Evolutionary conservation across 2,329 filamentous ascomycete species (phyloP), one percentile per base, ranked within the genome.

Genomic region (Alternaria tenuissima): DNA sequence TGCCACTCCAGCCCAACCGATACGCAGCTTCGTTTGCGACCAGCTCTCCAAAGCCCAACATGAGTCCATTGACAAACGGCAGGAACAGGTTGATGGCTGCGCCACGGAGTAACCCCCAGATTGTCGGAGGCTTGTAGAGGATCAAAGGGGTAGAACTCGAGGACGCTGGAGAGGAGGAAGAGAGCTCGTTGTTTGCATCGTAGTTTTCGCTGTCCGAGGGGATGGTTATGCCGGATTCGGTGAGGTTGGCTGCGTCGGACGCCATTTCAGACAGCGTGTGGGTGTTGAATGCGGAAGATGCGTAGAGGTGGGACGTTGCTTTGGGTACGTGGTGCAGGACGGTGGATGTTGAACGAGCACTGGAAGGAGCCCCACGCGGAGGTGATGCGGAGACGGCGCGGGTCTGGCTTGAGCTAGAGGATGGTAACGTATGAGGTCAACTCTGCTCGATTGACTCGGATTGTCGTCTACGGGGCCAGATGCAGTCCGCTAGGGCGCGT

Each of bases 11-110:
- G 62, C 95, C 95, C 70, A 98, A 82, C 73, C 94, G 85, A 76
- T 94, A 99, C 2, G 95, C 95, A 52, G 92, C 90, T 82, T 99
- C 95, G 76, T 99, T 95, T 55, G 95, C 95, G 79, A 99, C 94
- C 52, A 99, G 82, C 82, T 99, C 95, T 69, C 95, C 95, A 75
- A 99, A 97, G 2, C 95, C 95, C 73, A 99, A 82, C 95, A 99
- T 99, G 84, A 99, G 87, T 47, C 95, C 95, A 81, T 99, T 99
- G 75, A 99, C 88, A 74, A 99, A 99, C 0, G 95, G 95, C 20
- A 99, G 81, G 1, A 99, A 73, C n/a, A 99, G 83, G 78, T 99
- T 99, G 81, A 99, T 99, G 6, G 94, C 93, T 16, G 93, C 92
- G 38, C 95, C 93, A 56, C 94, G 88, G 55, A 97, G 68, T 64